Conservation (phyloP, 164 flowering plant genomes). For the Macadamia integrifolia region DNA sequence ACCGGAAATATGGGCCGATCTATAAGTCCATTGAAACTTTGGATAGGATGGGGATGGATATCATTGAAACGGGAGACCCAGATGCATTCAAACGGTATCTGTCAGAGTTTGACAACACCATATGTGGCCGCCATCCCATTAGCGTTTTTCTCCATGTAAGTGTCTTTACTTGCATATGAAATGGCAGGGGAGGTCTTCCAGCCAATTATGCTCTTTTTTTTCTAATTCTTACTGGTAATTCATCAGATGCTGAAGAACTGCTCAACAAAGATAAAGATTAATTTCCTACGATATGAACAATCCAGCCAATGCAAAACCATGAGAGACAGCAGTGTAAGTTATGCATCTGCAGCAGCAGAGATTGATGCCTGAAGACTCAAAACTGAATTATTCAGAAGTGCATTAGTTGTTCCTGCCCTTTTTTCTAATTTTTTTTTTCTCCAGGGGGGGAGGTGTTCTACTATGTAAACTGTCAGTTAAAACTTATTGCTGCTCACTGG, state of each 20-base stretch:
- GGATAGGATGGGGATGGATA: slow-evolving; percentile 96
- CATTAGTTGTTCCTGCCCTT: too few species aligned
- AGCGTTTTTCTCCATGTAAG: slow-evolving; percentile 89
- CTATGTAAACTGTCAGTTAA: too few species aligned
- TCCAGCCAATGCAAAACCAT: slow-evolving; percentile 85
- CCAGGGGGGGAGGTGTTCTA: too few species aligned
- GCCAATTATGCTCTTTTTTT: background rate
- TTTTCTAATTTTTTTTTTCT: too few species aligned
- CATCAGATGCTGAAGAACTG: slow-evolving; percentile 71
- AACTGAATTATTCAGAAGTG: background rate
- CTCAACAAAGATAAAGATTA: slow-evolving; percentile 66
- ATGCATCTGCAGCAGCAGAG: slow-evolving; percentile 93
- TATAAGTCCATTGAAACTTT: slow-evolving; percentile 89
- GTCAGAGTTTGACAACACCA: slow-evolving; percentile 74
- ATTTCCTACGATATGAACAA: slow-evolving; percentile 84
- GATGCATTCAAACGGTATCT: slow-evolving; percentile 77
- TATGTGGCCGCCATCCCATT: slow-evolving; percentile 97
- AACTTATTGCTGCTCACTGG: too few species aligned
- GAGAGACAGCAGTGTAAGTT: slow-evolving; percentile 96
- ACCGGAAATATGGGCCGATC: slow-evolving; percentile 77
- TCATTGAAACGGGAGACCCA: slow-evolving; percentile 87
- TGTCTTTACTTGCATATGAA: background rate
- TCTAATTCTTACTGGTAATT: background rate
- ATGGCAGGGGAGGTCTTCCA: background rate
- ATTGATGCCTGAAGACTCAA: slow-evolving; percentile 42